Percentiles rank a stretch among this genome's conserved stretches.
phyloP scores from a whole-genome alignment of 73 alveolate genomes.

The Paramecium tetraurelia region DNA sequence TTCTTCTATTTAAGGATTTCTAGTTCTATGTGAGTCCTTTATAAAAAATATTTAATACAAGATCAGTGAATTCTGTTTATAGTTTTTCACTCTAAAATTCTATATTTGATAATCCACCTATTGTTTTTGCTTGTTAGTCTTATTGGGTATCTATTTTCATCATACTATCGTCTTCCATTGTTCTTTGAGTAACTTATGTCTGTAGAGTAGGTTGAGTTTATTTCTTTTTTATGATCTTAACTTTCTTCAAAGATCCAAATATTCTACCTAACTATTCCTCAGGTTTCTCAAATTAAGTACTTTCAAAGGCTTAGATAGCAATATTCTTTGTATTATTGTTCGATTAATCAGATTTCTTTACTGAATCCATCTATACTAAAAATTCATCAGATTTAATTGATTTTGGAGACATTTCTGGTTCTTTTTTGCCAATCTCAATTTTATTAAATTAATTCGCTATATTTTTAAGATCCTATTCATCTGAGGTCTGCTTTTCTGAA shows the following conservation, averaged over 20 bases:
- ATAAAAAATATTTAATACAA: background rate
- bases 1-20: background rate
- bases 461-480: background rate
- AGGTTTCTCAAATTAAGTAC: background rate
- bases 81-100: background rate
- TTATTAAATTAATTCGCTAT: background rate
- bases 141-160: background rate
- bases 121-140: background rate
- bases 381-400: constrained; percentile 22
- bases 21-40: background rate
- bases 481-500: background rate
- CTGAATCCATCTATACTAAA: constrained; percentile 33
- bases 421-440: background rate
- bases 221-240: background rate
- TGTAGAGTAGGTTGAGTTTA: background rate
- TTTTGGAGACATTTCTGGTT: background rate
- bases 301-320: constrained; percentile 32
- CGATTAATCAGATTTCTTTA: background rate
- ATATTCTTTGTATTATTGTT: background rate
- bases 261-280: background rate
- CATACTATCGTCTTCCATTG: background rate
- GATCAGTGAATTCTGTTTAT: background rate
- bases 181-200: background rate
- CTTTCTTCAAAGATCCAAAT: constrained; percentile 33
- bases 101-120: background rate